Percentiles rank a stretch among this genome's conserved stretches.
phyloP scores from a whole-genome alignment of 345 rosid genomes.

The Eucalyptus tenuipes region DNA sequence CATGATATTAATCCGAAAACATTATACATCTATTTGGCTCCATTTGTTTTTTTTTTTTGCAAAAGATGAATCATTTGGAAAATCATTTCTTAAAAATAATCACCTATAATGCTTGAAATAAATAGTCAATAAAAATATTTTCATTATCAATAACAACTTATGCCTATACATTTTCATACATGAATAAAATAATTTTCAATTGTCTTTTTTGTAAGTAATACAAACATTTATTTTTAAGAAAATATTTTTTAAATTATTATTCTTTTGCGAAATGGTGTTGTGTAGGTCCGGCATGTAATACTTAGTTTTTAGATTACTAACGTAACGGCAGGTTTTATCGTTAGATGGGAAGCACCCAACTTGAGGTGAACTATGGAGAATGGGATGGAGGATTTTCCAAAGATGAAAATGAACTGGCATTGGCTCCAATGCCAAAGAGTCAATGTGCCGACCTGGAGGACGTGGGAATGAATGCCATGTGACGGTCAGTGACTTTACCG shows the following conservation, averaged over 20 bases:
- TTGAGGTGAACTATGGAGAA: neutral
- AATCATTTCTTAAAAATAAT: too few relatives aligned
- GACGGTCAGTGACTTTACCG: neutral
- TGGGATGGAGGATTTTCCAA: neutral
- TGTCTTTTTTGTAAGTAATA: neutral
- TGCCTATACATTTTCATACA: fast-evolving
- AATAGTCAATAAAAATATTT: fast-evolving
- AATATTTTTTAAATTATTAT: too few relatives aligned
- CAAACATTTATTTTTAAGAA: neutral
- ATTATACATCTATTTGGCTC: neutral
- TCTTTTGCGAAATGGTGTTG: too few relatives aligned
- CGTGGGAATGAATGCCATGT: neutral
- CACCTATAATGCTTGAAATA: fast-evolving
- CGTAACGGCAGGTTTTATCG: neutral
- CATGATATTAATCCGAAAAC: fast-evolving
- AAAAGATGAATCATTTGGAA: too few relatives aligned
- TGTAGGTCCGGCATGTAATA: too few relatives aligned
- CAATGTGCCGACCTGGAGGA: neutral
- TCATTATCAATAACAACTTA: neutral
- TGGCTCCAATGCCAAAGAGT: neutral
- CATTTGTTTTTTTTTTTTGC: too few relatives aligned
- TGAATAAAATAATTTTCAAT: neutral
- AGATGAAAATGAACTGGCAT: neutral
- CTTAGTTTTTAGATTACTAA: neutral
- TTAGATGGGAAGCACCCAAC: neutral